phyloP scores from a whole-genome alignment of 768 basidiomycete species.

The Cystobasidium ongulense region DNA sequence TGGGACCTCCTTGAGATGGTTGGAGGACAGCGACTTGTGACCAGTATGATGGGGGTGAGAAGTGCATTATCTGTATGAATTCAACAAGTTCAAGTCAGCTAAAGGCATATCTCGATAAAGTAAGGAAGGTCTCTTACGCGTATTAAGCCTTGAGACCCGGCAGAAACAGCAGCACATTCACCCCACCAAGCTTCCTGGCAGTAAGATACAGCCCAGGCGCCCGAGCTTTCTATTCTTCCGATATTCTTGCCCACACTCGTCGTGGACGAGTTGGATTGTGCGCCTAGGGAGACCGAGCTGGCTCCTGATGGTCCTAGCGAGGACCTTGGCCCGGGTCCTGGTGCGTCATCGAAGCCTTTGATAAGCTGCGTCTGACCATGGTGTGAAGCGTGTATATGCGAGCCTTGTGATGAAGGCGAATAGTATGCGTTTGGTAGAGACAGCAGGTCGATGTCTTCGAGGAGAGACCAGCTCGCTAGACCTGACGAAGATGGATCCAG shows the following conservation, averaged over 20 bases:
- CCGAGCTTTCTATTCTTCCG: constrained; percentile 71
- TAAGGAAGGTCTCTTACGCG: constrained; percentile 54
- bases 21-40: constrained; percentile 46
- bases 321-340: background rate
- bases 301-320: constrained; percentile 46
- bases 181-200: constrained; percentile 96
- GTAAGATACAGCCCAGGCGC: constrained; percentile 90
- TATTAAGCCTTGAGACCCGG: constrained; percentile 63
- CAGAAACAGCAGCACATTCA: constrained; percentile 69
- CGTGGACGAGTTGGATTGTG: constrained; percentile 56
- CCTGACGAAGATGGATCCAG: constrained; percentile 51
- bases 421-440: constrained; percentile 48
- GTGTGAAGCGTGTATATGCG: constrained; percentile 43
- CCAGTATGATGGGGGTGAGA: constrained; percentile 56
- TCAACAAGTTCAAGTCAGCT: constrained; percentile 14
- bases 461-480: constrained; percentile 64
- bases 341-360: constrained; percentile 3
- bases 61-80: constrained; percentile 59
- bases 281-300: constrained; percentile 48
- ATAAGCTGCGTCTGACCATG: constrained; percentile 9
- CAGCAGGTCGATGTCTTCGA: constrained; percentile 67
- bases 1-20: constrained; percentile 42
- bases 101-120: constrained; percentile 1
- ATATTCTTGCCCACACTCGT: constrained; percentile 44
- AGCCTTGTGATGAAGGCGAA: background rate